Percentiles rank a stretch among this genome's conserved stretches.
Conservation (phyloP, 345 rosid species). For the Hirschfeldia incana region DNA sequence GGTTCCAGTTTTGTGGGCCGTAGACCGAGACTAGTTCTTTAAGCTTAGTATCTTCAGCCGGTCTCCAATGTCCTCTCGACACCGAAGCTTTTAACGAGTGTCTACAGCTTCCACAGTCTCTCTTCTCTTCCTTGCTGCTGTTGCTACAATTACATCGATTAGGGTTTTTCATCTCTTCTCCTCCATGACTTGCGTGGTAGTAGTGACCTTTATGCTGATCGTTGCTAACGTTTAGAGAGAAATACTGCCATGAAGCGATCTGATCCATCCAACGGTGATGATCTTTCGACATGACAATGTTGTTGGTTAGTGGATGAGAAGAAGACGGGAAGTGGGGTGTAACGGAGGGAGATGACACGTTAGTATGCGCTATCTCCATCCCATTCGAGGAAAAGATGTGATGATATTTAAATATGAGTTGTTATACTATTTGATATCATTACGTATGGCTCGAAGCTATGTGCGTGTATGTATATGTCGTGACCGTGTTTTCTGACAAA, state of each 20-base stretch:
- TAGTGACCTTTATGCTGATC: slow-evolving; percentile 12
- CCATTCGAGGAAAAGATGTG: slow-evolving; percentile 26
- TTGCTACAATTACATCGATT: background rate
- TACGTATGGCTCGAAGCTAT: slow-evolving; percentile 31
- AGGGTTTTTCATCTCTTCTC: slow-evolving; percentile 23
- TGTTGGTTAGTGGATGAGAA: slow-evolving; percentile 22
- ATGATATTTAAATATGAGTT: slow-evolving; percentile 10
- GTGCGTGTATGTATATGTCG: slow-evolving; percentile 33
- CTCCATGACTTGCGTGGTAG: slow-evolving; percentile 13
- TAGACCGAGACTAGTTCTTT: slow-evolving; percentile 70
- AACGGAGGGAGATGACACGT: slow-evolving; percentile 29
- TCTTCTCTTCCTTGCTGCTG: slow-evolving; percentile 14
- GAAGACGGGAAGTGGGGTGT: slow-evolving; percentile 21
- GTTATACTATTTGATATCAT: slow-evolving; percentile 19
- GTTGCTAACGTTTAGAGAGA: slow-evolving; percentile 12
- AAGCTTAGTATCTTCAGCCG: slow-evolving; percentile 82
- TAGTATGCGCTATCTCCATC: slow-evolving; percentile 2
- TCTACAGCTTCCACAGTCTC: slow-evolving; percentile 8
- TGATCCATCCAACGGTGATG: slow-evolving; percentile 32
- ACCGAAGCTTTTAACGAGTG: slow-evolving; percentile 25
- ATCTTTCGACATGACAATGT: slow-evolving; percentile 34
- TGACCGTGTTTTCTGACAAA: slow-evolving; percentile 43
- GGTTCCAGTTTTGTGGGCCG: slow-evolving; percentile 97
- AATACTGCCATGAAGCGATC: slow-evolving; percentile 23
- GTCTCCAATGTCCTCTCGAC: slow-evolving; percentile 92